Evolutionary conservation across 2,329 filamentous ascomycete species (phyloP).

Genomic region (Myrmaecium sp.): DNA sequence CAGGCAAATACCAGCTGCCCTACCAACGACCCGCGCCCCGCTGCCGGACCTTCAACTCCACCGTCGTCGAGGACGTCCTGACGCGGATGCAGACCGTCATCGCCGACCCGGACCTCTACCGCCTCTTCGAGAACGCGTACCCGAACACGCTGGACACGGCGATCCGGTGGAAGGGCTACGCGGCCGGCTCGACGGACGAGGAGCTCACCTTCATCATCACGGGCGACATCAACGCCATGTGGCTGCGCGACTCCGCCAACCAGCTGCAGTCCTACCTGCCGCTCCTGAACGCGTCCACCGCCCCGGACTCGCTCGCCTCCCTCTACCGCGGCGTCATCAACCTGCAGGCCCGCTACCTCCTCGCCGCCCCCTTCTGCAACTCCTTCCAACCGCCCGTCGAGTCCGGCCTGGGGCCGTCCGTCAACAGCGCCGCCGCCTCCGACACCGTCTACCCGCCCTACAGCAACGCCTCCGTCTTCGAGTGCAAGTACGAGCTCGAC

Average conservation of each 20-base stretch:
- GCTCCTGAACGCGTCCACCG: constrained; percentile 37
- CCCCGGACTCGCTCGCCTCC: constrained; percentile 43
- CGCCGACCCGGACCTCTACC: constrained; percentile 42
- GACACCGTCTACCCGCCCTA: constrained; percentile 28
- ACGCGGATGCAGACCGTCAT: constrained; percentile 21
- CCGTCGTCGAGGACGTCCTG: constrained; percentile 24
- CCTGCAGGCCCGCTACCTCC: constrained; percentile 50
- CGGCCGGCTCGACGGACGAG: constrained; percentile 39
- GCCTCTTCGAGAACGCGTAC: constrained; percentile 55
- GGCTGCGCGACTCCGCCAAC: constrained; percentile 41
- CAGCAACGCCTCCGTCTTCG: constrained; percentile 28
- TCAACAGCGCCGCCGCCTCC: constrained; percentile 20
- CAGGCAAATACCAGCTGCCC: constrained; percentile 27
- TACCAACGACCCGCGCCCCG: constrained; percentile 25
- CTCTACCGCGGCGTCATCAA: constrained; percentile 58
- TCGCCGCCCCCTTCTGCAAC: constrained; percentile 39
- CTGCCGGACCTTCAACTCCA: constrained; percentile 31
- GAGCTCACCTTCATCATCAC: constrained; percentile 46
- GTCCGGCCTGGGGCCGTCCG: constrained; percentile 23
- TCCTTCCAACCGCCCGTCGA: constrained; percentile 35
- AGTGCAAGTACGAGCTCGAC: constrained; percentile 38
- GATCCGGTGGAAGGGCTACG: constrained; percentile 48
- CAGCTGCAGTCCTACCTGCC: constrained; percentile 55
- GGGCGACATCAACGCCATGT: constrained; percentile 41
- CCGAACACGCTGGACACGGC: constrained; percentile 64